Evolutionary conservation across 2,329 filamentous ascomycete species (phyloP).

Genomic region (Ascomycota sp.): DNA sequence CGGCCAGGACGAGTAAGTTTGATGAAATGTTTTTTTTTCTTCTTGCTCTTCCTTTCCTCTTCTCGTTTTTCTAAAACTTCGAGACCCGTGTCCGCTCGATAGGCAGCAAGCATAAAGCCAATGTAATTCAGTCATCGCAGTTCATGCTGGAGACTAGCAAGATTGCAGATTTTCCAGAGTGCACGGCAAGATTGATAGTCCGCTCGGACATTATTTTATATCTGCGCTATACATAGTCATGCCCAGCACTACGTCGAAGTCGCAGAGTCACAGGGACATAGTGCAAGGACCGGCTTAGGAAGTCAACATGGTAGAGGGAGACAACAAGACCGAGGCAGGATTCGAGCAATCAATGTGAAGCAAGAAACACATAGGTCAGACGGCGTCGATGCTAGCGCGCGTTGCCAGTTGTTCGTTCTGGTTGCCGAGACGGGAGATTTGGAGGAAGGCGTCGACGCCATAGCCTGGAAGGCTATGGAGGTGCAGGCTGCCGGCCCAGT

Average conservation of each 20-base stretch:
- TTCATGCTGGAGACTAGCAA: slow-evolving; percentile 11
- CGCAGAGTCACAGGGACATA: too few species aligned
- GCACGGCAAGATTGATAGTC: too few species aligned
- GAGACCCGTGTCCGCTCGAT: slow-evolving; percentile 11
- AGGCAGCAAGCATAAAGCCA: slow-evolving; percentile 16
- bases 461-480: slow-evolving; percentile 87
- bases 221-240: too few species aligned
- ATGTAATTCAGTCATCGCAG: slow-evolving; percentile 23
- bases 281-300: too few species aligned
- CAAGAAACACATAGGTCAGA: slow-evolving; percentile 11
- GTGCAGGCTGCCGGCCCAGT: slow-evolving; percentile 86
- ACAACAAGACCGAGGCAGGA: too few species aligned
- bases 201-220: too few species aligned
- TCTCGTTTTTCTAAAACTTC: slow-evolving; percentile 9
- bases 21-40: background rate
- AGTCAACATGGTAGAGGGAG: too few species aligned
- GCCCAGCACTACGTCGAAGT: too few species aligned
- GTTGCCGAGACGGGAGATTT: slow-evolving; percentile 90
- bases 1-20: too few species aligned
- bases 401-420: slow-evolving; percentile 87
- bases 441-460: slow-evolving; percentile 83
- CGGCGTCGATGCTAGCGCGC: slow-evolving; percentile 53
- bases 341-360: too few species aligned
- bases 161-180: too few species aligned
- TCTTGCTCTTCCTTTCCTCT: slow-evolving; percentile 9